Evolutionary conservation across 31 red algal species (phyloP).

Genomic region (Bonnemaisonia californica): DNA sequence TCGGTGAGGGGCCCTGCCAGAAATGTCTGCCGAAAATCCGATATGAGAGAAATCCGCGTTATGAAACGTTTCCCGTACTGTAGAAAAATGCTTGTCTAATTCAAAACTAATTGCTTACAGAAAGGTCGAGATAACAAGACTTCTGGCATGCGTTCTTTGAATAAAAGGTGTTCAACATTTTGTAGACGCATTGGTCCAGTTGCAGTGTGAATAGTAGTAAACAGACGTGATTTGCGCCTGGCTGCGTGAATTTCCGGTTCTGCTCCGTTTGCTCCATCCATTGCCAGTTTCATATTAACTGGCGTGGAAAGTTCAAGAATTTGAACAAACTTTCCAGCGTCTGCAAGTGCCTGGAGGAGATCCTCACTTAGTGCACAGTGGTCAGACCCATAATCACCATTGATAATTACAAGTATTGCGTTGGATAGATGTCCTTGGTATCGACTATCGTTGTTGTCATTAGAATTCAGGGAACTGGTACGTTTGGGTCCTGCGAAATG

Average conservation of each 20-base stretch:
- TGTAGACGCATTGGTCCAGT: background rate
- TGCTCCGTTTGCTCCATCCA: background rate
- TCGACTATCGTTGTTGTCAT: background rate
- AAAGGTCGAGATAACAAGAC: background rate
- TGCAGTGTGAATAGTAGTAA: background rate
- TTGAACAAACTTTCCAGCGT: background rate
- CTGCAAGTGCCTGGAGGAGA: background rate
- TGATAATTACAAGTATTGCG: background rate
- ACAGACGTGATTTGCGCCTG: background rate
- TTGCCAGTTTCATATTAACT: slow-evolving; percentile 1
- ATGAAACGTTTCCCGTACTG: background rate
- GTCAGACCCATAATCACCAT: slow-evolving; percentile 17
- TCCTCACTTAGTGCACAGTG: background rate
- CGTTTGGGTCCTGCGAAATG: background rate
- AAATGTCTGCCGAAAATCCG: background rate
- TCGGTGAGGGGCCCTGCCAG: background rate
- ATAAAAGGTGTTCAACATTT: background rate
- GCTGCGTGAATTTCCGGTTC: background rate
- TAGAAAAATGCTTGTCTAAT: background rate
- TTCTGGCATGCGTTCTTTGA: background rate
- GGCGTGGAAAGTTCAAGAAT: background rate
- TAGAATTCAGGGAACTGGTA: background rate
- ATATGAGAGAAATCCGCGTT: background rate
- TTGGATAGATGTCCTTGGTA: background rate
- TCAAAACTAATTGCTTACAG: background rate